Evolutionary conservation across 2,329 filamentous ascomycete species (phyloP), one percentile per base, ranked within the genome.

Genomic region (Parastagonospora nodorum): DNA sequence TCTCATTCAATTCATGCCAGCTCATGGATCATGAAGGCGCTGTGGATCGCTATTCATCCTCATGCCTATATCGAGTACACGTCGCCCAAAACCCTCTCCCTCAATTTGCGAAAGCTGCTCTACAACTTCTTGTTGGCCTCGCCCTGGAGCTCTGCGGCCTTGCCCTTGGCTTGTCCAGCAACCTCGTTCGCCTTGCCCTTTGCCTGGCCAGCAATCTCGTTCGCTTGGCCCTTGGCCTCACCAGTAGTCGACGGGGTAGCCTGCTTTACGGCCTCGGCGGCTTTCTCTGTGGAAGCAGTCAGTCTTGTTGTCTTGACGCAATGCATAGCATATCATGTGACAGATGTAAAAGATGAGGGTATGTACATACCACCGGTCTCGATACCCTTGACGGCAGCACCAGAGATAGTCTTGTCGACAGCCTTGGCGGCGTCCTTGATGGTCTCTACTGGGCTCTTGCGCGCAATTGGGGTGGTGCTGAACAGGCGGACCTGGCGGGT

Each of bases 311-410:
- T 30, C 9, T 10, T 11, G 2, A 41, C 10, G 9, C n/a, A 30
- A 30, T 12, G 8, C 12, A 41, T 37, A 19, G 48, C 39, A 28
- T 33, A 52, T 57, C 47, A 55, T 42, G 40, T 15, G 36, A 27
- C 35, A 41, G 37, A 19, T 36, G n/a, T 36, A 41, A 19, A 31
- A 6, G 27, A n/a, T 5, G 30, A 38, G 14, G 11, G 2, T 30
- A 31, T 46, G 19, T 56, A 78, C 84, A 51, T 81, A 86, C 84
- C 79, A 52, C 82, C 82, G 61, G 78, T 84, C 73, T 88, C 81
- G 54, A 87, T 85, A 39, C 84, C 84, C 73, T 83, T 82, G 16
- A 87, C 81, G 9, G 80, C 79, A 24, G 74, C 79, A 67, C 83
- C 76, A 1, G 82, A 80, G 31, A 85, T 77, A 16, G 76, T 77